Percentiles rank a stretch among this genome's conserved stretches.
Evolutionary conservation across 1,284 basidiomycete species (phyloP).

Genomic region (Heimioporus punctisporus): DNA sequence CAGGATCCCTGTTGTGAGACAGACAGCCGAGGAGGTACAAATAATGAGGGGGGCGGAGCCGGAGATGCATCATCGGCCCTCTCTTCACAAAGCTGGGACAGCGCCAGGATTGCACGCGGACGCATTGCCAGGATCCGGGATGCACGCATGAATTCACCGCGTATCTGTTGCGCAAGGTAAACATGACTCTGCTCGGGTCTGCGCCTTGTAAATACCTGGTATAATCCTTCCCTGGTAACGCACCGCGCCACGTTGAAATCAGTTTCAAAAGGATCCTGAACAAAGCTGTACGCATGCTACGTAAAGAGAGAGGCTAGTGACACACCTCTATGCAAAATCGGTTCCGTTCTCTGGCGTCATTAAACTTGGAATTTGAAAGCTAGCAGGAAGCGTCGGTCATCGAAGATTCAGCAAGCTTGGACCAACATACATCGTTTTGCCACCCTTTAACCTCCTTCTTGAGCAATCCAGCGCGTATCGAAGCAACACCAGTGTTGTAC

Average conservation of each 20-base stretch:
- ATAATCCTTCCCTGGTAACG: conserved; percentile 95
- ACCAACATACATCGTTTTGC: conserved; percentile 79
- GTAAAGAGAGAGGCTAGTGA: conserved; percentile 9
- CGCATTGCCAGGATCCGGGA: conserved; percentile 80
- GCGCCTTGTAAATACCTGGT: conserved; percentile 59
- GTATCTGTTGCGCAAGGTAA: conserved; percentile 63
- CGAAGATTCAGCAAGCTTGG: not conserved
- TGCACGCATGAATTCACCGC: conserved; percentile 98
- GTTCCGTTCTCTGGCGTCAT: conserved; percentile 87
- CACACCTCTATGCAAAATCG: conserved; percentile 91
- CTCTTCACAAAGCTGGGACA: conserved; percentile 86
- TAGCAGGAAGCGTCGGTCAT: conserved; percentile 7
- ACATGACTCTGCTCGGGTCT: not conserved
- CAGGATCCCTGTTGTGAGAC: conserved; percentile 72
- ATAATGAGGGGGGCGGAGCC: conserved; percentile 43
- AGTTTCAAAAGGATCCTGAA: conserved; percentile 93
- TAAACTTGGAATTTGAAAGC: conserved; percentile 55
- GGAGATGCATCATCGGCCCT: conserved; percentile 51
- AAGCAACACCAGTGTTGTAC: conserved; percentile 92
- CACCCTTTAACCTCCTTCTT: conserved; percentile 94
- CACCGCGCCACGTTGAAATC: conserved; percentile 97
- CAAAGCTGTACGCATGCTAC: conserved; percentile 6
- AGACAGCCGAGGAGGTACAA: conserved; percentile 54
- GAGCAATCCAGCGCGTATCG: conserved; percentile 87
- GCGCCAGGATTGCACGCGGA: conserved; percentile 78